These are phyloP conservation scores for Yarrowia sp. DNA, from an alignment of 805 yeast species.

Conservation along the genomic window DNA sequence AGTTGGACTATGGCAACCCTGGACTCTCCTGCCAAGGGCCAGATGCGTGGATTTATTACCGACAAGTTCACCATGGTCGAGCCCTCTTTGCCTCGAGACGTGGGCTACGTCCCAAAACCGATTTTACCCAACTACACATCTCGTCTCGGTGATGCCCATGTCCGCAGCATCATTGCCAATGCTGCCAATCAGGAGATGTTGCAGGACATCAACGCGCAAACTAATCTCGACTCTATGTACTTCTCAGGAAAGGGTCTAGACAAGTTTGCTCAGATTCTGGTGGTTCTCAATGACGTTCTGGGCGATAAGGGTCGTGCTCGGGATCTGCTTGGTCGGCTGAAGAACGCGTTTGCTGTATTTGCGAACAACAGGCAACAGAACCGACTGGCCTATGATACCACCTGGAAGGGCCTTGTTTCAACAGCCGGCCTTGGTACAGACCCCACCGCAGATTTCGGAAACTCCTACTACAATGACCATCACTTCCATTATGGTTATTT, in stretches of 20 bases:
- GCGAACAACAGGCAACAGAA: constrained; percentile 57
- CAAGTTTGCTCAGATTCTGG: constrained; percentile 75
- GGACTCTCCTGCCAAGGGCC: constrained; percentile 47
- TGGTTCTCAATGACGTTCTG: constrained; percentile 61
- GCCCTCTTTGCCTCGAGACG: constrained; percentile 38
- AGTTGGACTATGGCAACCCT: constrained; percentile 39
- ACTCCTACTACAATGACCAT: constrained; percentile 77
- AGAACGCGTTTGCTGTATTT: constrained; percentile 62
- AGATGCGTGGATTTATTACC: constrained; percentile 37
- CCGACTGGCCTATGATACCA: constrained; percentile 68
- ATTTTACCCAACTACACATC: constrained; percentile 42
- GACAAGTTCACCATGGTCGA: constrained; percentile 38
- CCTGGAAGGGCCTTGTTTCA: constrained; percentile 76
- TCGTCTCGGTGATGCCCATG: constrained; percentile 40
- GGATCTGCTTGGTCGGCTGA: constrained; percentile 51
- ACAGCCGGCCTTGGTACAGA: constrained; percentile 50
- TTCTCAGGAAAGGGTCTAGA: constrained; percentile 77
- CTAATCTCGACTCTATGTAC: constrained; percentile 76
- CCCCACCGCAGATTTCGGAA: constrained; percentile 64
- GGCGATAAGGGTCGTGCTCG: constrained; percentile 49
- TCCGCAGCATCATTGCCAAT: constrained; percentile 38
- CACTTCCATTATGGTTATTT: constrained; percentile 86
- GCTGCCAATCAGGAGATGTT: constrained; percentile 48
- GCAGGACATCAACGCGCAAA: constrained; percentile 47
- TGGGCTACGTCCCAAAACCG: constrained; percentile 55